These are phyloP conservation scores for Exophiala oligosperma DNA, from an alignment of 2,329 filamentous ascomycete genomes.

Conservation along the genomic window DNA sequence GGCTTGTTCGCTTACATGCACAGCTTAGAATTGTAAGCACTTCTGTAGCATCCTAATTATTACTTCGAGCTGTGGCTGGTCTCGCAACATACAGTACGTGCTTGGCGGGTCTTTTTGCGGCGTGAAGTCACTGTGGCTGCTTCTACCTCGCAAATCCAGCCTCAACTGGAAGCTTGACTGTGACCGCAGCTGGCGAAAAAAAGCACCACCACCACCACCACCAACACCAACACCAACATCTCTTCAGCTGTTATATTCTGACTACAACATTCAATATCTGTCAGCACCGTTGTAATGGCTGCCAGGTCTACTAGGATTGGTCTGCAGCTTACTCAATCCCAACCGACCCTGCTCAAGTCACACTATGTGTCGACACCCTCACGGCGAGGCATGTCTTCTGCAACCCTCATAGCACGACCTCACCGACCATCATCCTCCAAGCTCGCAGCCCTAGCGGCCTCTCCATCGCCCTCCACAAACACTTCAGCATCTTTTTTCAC, in stretches of 20 bases:
- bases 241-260: not conserved
- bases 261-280: not conserved
- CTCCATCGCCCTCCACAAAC: constrained; percentile 11
- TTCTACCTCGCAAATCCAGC: not conserved
- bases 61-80: no score
- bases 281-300: constrained; percentile 12
- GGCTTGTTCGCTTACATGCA: not conserved
- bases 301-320: constrained; percentile 16
- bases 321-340: constrained; percentile 19
- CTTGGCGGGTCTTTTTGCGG: not conserved
- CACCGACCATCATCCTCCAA: constrained; percentile 12
- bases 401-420: constrained; percentile 26
- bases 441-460: constrained; percentile 10
- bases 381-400: constrained; percentile 18
- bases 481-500: constrained; percentile 27
- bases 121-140: not conserved
- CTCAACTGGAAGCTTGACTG: not conserved
- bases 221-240: no score
- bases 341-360: constrained; percentile 9
- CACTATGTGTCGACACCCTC: constrained; percentile 6
- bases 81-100: not conserved
- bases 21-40: not conserved
- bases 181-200: not conserved
- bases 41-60: not conserved
- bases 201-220: no score